Evolutionary conservation across 2,329 filamentous ascomycete species (phyloP), one percentile per base, ranked within the genome.

Genomic region (Nemania serpens): DNA sequence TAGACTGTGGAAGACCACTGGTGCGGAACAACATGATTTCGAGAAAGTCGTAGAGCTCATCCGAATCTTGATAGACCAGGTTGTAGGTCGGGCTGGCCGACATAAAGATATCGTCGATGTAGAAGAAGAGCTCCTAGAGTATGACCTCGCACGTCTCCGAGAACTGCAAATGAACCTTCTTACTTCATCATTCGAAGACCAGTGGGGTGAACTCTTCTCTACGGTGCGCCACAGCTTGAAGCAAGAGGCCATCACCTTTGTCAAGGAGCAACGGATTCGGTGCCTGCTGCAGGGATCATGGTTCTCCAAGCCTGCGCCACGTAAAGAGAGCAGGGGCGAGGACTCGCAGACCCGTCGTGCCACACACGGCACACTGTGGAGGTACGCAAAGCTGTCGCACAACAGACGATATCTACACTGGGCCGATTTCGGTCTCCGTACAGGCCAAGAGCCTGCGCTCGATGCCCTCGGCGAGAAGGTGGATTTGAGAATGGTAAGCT

Each of bases 231-330:
- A 97, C 56, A 92, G 96, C 74, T 82, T 98, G 46, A 90, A 91
- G 68, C 88, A 94, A 70, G 95, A 99, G 75, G 93, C 94, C 11
- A 79, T 97, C 55, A 91, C 97, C 71, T 99, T 99, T 72, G 91
- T 98, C 76, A 97, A 97, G 76, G 95, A 99, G 77, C 95, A 99
- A 75, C 88, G 95, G 39, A 91, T 98, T 63, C 85, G 95, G 55
- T 97, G 93, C 73, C 80, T 99, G 41, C 83, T 98, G 3, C 85
- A 91, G 67, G 95, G 95, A 6, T 88, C 90, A 10, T 99, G 95
- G 95, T 99, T 98, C 78, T 74, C 79, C 73, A 77, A 82, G 75
- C 75, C 83, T 5, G 71, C 76, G 11, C 74, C 78, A 75, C 70
- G 76, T 71, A 73, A 84, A 80, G 66, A 77, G 68, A 69, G 81